Evolutionary conservation across 495 filamentous ascomycete genomes (phyloP), one percentile per base, ranked within the genome.

Genomic region (Tetracladium setigerum): DNA sequence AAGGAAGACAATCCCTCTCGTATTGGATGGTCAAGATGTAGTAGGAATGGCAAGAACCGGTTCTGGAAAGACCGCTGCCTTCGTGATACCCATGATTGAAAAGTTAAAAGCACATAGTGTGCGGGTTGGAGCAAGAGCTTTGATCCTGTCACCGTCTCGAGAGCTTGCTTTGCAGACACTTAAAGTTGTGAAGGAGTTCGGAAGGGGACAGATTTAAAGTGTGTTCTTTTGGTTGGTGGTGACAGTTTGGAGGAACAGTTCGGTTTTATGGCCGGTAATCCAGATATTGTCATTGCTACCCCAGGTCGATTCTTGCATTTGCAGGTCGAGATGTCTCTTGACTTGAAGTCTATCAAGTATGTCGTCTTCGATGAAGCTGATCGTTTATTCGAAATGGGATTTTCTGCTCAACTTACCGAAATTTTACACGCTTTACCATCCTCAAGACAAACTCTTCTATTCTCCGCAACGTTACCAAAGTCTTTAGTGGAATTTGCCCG

Each of bases 351-450:
- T 10, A 81, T 96, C 42, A 71, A 76, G 38, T 98, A 96, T 58
- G 86, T 94, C 19, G 92, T 97, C 27, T 97, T 98, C 38, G 92
- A 98, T 62, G 92, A 98, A 61, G 92, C 92, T 12, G 92, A 98
- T 71, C 75, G 92, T 39, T 71, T 98, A 2, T 98, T 97, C 65
- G 92, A 98, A 65, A 95, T 96, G 88, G 92, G 92, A 50, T 98
- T 98, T 62, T 87, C 87, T 14, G 79, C 84, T 6, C 94, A 98
- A 60, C 72, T 98, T 38, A 84, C 83, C 2, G 94, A 98, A 64
- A 96, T 98, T 73, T 66, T 97, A 37, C 81, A 95, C 62, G 83
- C 88, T 1, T 71, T 98, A 31, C 92, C 92, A 6, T 62, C 79
- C 6, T 81, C 81, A 32, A 76, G 94, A 18, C 92, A 98, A 57